Evolutionary conservation across 2,329 filamentous ascomycete genomes (phyloP), one percentile per base, ranked within the genome.

Genomic region (Colletotrichum spinosum): DNA sequence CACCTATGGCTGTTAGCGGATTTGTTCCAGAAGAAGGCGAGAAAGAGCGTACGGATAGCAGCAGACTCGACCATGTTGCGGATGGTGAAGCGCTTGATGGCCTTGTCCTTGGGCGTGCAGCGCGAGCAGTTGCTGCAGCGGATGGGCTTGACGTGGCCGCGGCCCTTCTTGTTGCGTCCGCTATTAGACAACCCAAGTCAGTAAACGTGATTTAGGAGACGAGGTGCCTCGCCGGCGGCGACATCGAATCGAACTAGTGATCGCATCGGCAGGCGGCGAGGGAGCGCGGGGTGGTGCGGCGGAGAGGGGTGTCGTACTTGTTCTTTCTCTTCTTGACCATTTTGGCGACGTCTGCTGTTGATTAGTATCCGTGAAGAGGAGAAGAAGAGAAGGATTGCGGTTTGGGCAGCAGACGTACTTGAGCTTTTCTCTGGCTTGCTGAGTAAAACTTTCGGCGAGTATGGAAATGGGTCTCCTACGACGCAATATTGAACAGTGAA

Each of bases 21-120:
- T 9, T 1, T 41, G 13, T 13, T 13, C 13, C n/a, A 34, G 17
- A 56, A 33, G 35, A 15, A 37, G 46, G 13, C n/a, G 6, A 52
- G 33, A 42, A 37, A 6, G 12, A 17, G 15, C 94, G 79, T 94
- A 98, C 97, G 96, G 83, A 99, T 98, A 80, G 96, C 96, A 80
- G 97, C 96, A 79, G 94, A 97, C 88, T 99, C 96, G 75, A 99
- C 96, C 96, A 99, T 99, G 92, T 99, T 98, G 84, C 96, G 92
- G 89, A 99, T 89, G 86, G 96, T 99, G 90, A 99, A 99, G 86
- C 96, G 90, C 94, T 99, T 99, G 90, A 99, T 98, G 76, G 97
- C 96, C 93, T 99, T 99, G 81, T 99, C 96, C 92, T 99, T 99
- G 83, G 94, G 94, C 69, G 92, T 97, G 88, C 91, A 94, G 86